Evolutionary conservation across 2,329 filamentous ascomycete genomes (phyloP).

Genomic region (Orbilia javanica): DNA sequence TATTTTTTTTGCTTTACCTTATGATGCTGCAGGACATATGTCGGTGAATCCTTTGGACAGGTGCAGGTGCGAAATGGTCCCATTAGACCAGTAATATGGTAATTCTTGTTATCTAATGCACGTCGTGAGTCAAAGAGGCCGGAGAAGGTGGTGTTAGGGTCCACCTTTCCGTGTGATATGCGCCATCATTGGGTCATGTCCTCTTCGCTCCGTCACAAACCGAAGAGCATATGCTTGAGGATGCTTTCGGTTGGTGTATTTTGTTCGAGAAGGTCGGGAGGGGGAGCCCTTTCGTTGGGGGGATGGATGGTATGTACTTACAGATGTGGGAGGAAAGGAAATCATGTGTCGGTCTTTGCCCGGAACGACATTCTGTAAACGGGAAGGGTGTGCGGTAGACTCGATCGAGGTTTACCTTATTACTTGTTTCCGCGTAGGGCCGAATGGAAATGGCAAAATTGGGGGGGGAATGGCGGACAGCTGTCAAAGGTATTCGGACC

Average conservation of each 20-base stretch:
- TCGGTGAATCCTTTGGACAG: slow-evolving; percentile 52
- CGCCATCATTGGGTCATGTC: slow-evolving; percentile 55
- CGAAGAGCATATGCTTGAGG: slow-evolving; percentile 31
- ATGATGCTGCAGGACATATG: slow-evolving; percentile 7
- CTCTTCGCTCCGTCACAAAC: slow-evolving; percentile 48
- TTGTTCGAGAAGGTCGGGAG: slow-evolving; percentile 52
- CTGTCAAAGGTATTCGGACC: slow-evolving; percentile 31
- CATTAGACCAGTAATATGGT: slow-evolving; percentile 48
- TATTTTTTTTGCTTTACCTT: slow-evolving; percentile 1
- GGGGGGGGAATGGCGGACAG: slow-evolving; percentile 26
- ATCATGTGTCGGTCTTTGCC: slow-evolving; percentile 53
- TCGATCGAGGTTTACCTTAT: slow-evolving; percentile 9
- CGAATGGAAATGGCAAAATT: slow-evolving; percentile 40
- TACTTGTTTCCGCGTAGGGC: slow-evolving; percentile 39
- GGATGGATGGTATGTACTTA: background rate
- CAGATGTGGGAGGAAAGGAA: background rate
- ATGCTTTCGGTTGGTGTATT: slow-evolving; percentile 48
- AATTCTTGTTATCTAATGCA: slow-evolving; percentile 57
- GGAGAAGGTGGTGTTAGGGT: slow-evolving; percentile 29
- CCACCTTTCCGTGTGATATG: slow-evolving; percentile 48
- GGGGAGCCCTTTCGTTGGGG: slow-evolving; percentile 20
- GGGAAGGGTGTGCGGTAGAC: slow-evolving; percentile 36
- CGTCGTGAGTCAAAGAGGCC: slow-evolving; percentile 54
- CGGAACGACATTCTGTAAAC: slow-evolving; percentile 58
- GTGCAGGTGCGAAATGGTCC: slow-evolving; percentile 16